Conservation (phyloP, 768 basidiomycete species). For the Crepidotus variabilis region DNA sequence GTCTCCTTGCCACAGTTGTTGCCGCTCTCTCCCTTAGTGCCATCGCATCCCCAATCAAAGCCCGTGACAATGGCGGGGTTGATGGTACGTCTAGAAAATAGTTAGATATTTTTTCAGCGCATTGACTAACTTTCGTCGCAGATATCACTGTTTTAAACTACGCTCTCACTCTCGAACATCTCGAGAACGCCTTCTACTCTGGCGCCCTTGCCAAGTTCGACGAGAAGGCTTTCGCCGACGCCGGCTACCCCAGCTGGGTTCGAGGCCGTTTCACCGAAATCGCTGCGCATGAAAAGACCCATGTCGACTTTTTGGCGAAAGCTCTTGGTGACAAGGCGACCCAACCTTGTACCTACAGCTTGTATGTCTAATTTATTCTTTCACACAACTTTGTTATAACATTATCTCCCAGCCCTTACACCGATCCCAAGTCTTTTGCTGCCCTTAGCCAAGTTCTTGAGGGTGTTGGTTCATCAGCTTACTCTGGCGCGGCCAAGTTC, state of each 20-base stretch:
- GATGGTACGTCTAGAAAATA: neutral
- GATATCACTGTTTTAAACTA: slow-evolving; percentile 39
- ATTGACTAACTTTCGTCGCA: no score
- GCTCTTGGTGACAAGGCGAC: slow-evolving; percentile 38
- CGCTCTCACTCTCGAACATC: slow-evolving; percentile 44
- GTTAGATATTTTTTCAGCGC: no score
- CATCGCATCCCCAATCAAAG: no score
- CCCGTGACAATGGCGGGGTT: no score
- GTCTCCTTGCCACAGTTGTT: no score
- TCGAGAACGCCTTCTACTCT: slow-evolving; percentile 43
- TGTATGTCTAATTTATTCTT: slow-evolving; percentile 33
- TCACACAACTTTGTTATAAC: neutral
- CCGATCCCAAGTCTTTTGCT: slow-evolving; percentile 44
- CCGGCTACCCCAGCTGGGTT: slow-evolving; percentile 47
- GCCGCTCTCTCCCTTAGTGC: no score
- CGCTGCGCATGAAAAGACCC: slow-evolving; percentile 46
- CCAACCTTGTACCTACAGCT: slow-evolving; percentile 56
- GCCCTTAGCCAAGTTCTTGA: slow-evolving; percentile 49
- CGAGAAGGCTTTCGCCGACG: slow-evolving; percentile 38
- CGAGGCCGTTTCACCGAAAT: slow-evolving; percentile 50
- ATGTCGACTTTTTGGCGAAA: slow-evolving; percentile 34
- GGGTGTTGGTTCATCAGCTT: slow-evolving; percentile 53
- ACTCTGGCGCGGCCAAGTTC: slow-evolving; percentile 49
- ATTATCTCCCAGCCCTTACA: slow-evolving; percentile 28
- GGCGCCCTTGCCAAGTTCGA: slow-evolving; percentile 42